Evolutionary conservation across 1,139 yeast genomes (phyloP).

Genomic region (Geotrichum histeridarum): DNA sequence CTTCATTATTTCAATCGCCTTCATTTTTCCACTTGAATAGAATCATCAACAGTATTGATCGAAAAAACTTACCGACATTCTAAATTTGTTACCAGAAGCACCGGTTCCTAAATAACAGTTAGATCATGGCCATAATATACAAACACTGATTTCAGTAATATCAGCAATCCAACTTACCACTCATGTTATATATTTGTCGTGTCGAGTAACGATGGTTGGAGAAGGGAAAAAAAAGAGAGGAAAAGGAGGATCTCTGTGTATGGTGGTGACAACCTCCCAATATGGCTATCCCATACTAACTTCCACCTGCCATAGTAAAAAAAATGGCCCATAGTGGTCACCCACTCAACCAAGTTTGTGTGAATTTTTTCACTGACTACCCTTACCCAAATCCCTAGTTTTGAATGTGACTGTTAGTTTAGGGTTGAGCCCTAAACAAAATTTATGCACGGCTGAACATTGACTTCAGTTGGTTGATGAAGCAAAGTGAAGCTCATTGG

Average conservation of each 20-base stretch:
- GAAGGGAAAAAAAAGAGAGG: not conserved
- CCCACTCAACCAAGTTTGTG: too few species aligned
- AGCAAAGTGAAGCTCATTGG: too few species aligned
- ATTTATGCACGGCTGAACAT: too few species aligned
- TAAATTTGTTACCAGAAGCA: constrained; percentile 99
- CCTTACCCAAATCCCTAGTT: too few species aligned
- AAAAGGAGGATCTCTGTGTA: constrained; percentile 1
- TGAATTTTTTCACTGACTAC: too few species aligned
- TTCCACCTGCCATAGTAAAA: too few species aligned
- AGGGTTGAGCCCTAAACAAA: too few species aligned
- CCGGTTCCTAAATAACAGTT: constrained; percentile 40
- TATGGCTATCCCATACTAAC: not conserved
- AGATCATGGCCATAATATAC: not conserved
- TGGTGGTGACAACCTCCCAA: not conserved
- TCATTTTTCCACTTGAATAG: constrained; percentile 13
- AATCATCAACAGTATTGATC: not conserved
- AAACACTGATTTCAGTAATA: not conserved
- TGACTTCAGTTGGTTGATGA: too few species aligned
- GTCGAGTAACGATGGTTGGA: constrained; percentile 10
- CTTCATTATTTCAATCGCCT: too few species aligned
- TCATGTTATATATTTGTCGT: constrained; percentile 15
- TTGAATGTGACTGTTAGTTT: too few species aligned
- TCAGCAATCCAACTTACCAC: constrained; percentile 13
- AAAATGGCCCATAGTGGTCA: too few species aligned
- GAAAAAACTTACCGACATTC: constrained; percentile 82